Base-by-base conservation (phyloP, 495 filamentous ascomycete genomes). In the Hypoxylon fragiforme region DNA sequence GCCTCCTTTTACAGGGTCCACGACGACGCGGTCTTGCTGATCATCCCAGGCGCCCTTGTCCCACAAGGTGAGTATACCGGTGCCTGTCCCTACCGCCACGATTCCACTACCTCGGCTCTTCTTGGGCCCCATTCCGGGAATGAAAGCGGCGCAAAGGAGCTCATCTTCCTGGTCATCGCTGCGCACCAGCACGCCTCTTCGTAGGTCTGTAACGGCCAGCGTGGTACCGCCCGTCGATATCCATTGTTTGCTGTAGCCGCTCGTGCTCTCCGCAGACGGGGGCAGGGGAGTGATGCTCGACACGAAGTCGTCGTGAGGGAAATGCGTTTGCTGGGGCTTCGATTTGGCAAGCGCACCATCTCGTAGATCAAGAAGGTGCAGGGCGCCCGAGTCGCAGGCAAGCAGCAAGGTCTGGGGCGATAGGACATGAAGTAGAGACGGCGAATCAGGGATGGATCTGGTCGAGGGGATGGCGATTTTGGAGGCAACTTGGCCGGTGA, bases 91-190 rank as follows among this genome's bases (percentile, higher is more conserved):
- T 1, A 95, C 85, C 1, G 91, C 69, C 1, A 95, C 75, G 61
- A 95, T 90, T 2, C 87, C 88, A 18, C 84, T 83, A 44, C 86
- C 84, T 14, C 81, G 76, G 30, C 82, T 80, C 2, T 82, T 73
- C 63, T 75, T 80, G 9, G 77, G 70, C 1, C 78, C 75, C 57
- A 84, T 70, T 24, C 92, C 77, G 1, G 85, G 81, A 16, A 96
- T 85, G 67, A 88, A 87, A 5, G 81, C 74, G 1, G 87, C 88
- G 66, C 86, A 88, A 11, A 96, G 79, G 48, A 97, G 69, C 68
- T 97, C 94, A 50, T 96, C 94, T 55, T 91, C 94, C 63, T 97
- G 91, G 63, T 96, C 89, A 65, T 96, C 94, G 56, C 89, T 95
- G 43, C 84, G 84, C 14, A 91, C 85, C 8, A 97, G 70, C 1